Conservation (phyloP, 495 filamentous ascomycete species). For the Podospora australis region DNA sequence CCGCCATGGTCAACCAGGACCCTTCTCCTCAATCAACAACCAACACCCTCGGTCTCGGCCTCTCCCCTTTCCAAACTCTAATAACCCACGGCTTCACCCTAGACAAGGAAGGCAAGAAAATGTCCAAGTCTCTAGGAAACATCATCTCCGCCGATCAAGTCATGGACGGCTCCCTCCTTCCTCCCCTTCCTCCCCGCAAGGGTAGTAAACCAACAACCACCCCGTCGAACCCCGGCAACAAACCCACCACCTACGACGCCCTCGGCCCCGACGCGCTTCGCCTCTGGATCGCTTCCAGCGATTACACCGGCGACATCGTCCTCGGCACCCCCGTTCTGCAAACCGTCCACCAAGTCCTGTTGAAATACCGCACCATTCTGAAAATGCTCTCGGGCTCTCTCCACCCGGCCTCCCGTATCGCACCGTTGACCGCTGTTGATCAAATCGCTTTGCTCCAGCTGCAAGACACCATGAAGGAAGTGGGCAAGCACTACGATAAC, state of each 20-base stretch:
- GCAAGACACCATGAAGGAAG: constrained; percentile 49
- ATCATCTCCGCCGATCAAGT: constrained; percentile 73
- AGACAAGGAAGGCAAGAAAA: constrained; percentile 83
- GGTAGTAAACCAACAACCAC: too few relatives aligned
- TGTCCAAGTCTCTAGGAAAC: constrained; percentile 98
- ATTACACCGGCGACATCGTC: constrained; percentile 82
- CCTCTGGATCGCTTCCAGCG: constrained; percentile 83
- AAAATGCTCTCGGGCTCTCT: constrained; percentile 84
- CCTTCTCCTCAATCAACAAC: constrained; percentile 5
- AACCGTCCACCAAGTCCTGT: constrained; percentile 62
- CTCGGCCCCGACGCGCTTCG: constrained; percentile 80
- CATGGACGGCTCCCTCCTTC: constrained; percentile 63
- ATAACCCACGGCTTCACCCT: constrained; percentile 95
- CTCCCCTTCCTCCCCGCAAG: constrained; percentile 22
- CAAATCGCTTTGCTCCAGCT: constrained; percentile 74
- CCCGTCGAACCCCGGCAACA: constrained; percentile 2
- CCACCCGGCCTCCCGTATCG: constrained; percentile 47
- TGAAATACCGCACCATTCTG: constrained; percentile 80
- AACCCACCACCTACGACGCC: constrained; percentile 27
- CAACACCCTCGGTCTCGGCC: constrained; percentile 21
- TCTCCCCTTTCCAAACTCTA: constrained; percentile 68
- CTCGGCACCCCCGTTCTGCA: constrained; percentile 70
- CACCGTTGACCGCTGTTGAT: constrained; percentile 52
- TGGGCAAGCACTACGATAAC: constrained; percentile 55
- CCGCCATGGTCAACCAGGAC: constrained; percentile 25